Conservation (phyloP, 1,284 basidiomycete genomes). For the Ganoderma sinense region DNA sequence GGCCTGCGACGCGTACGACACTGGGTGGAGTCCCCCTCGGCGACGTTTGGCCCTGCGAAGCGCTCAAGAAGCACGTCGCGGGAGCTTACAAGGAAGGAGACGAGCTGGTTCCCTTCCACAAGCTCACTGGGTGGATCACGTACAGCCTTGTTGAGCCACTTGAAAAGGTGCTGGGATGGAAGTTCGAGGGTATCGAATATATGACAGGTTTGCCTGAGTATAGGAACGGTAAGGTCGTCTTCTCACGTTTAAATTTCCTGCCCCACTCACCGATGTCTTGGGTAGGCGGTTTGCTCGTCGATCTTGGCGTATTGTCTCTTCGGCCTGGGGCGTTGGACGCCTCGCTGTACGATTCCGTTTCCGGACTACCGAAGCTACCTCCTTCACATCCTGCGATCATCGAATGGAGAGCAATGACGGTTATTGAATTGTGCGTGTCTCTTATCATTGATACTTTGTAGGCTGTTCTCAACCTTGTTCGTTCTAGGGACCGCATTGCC, state of each 20-base stretch:
- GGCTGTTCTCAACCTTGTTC: neutral
- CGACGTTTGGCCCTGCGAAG: conserved; percentile 89
- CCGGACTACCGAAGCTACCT: conserved; percentile 67
- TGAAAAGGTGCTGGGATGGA: conserved; percentile 80
- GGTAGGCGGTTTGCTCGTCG: conserved; percentile 86
- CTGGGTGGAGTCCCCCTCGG: conserved; percentile 78
- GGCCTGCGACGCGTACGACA: conserved; percentile 83
- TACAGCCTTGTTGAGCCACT: conserved; percentile 90
- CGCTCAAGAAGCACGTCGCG: conserved; percentile 46
- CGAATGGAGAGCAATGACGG: conserved; percentile 95
- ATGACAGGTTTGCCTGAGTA: conserved; percentile 91
- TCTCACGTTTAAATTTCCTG: neutral
- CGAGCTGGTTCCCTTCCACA: conserved; percentile 92
- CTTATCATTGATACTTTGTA: neutral
- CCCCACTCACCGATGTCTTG: neutral
- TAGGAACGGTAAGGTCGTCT: conserved; percentile 71
- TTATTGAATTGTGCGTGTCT: conserved; percentile 81
- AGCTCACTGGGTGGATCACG: conserved; percentile 92
- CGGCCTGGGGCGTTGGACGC: conserved; percentile 55
- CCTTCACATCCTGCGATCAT: conserved; percentile 90
- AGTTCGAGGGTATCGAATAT: conserved; percentile 75
- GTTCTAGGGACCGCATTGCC: conserved; percentile 80
- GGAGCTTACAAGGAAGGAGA: conserved; percentile 55
- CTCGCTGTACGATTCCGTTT: conserved; percentile 49
- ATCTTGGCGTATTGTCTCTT: conserved; percentile 80